phyloP scores from a whole-genome alignment of 352 stramenopile species.

The Albugo laibachii region DNA sequence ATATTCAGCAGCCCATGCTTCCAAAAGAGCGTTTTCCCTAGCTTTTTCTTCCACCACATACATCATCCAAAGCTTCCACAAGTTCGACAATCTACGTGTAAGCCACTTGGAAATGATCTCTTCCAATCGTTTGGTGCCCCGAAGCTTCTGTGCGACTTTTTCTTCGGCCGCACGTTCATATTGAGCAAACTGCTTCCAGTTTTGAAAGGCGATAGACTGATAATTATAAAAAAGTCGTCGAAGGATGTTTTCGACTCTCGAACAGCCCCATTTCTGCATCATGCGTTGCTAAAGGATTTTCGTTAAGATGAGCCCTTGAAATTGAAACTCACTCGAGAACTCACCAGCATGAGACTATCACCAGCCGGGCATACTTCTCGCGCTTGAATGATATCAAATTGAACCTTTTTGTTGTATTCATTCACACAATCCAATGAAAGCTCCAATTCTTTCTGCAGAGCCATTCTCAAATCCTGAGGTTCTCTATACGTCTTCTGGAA shows the following conservation, averaged over 20 bases:
- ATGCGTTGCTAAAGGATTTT: too few species aligned
- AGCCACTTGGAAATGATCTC: constrained; percentile 46
- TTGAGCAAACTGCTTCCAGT: constrained; percentile 27
- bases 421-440: too few species aligned
- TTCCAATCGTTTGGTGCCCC: constrained; percentile 57
- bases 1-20: constrained; percentile 25
- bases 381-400: too few species aligned
- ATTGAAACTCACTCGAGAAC: too few species aligned
- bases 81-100: constrained; percentile 35
- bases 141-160: constrained; percentile 51
- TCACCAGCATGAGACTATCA: too few species aligned
- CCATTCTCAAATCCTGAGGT: too few species aligned
- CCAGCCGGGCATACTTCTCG: too few species aligned
- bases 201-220: constrained; percentile 32
- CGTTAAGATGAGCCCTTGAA: too few species aligned
- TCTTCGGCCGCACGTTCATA: constrained; percentile 58
- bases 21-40: constrained; percentile 19
- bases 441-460: too few species aligned
- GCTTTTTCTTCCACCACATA: constrained; percentile 30
- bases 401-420: too few species aligned
- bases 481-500: too few species aligned
- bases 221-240: constrained; percentile 42
- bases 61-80: constrained; percentile 47
- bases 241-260: constrained; percentile 65
- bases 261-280: constrained; percentile 21